Conservation (phyloP, 2,329 filamentous ascomycete genomes). For the Colletotrichum abscissum region DNA sequence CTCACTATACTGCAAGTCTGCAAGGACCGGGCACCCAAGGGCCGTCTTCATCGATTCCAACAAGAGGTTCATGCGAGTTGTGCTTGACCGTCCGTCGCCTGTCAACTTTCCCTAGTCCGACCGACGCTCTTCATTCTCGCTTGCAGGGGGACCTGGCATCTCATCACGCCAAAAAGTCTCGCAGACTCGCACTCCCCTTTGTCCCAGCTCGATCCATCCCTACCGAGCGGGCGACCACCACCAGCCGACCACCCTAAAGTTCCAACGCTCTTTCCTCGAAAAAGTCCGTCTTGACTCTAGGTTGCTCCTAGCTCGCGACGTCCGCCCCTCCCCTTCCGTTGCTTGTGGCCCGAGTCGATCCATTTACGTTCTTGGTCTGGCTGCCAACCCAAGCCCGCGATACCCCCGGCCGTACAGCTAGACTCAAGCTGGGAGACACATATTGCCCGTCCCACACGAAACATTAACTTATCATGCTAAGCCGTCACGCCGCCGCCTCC, state of each 20-base stretch:
- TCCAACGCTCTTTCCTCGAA: slow-evolving; percentile 4
- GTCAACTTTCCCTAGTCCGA: slow-evolving; percentile 12
- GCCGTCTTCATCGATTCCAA: slow-evolving; percentile 20
- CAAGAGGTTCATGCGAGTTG: slow-evolving; percentile 28
- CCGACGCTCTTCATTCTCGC: slow-evolving; percentile 23
- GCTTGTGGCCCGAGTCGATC: slow-evolving; percentile 12
- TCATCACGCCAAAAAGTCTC: slow-evolving; percentile 22
- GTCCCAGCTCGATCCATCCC: slow-evolving; percentile 7
- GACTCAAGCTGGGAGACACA: slow-evolving; percentile 23
- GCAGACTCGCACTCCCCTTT: slow-evolving; percentile 21
- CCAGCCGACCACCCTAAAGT: background rate
- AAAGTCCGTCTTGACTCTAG: background rate
- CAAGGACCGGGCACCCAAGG: slow-evolving; percentile 3
- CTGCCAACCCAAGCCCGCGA: slow-evolving; percentile 11
- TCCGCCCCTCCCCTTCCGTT: background rate
- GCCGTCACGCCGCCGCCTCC: slow-evolving; percentile 40
- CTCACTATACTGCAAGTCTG: background rate
- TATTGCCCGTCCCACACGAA: slow-evolving; percentile 43
- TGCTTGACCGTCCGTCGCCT: slow-evolving; percentile 16
- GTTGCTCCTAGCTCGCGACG: slow-evolving; percentile 2
- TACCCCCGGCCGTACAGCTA: slow-evolving; percentile 15
- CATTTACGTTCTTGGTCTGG: slow-evolving; percentile 5
- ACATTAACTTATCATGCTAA: slow-evolving; percentile 53
- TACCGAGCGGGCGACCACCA: slow-evolving; percentile 1
- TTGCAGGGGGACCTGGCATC: slow-evolving; percentile 30